phyloP scores from a whole-genome alignment of 768 basidiomycete species.

The Kwoniella europaea region DNA sequence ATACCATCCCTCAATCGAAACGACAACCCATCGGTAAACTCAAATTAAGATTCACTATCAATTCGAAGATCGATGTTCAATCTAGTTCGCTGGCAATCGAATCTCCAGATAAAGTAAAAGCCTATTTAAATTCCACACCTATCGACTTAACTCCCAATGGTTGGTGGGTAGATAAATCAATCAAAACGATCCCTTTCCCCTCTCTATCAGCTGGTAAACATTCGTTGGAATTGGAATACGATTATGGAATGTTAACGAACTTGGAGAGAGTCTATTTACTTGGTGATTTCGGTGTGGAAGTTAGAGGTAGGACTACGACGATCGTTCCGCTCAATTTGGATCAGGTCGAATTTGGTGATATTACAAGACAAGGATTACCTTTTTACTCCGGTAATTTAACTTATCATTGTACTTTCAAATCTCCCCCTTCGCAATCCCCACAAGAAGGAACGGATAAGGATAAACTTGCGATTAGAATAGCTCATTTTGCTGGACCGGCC shows the following conservation, averaged over 20 bases:
- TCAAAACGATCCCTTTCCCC: conserved; percentile 30
- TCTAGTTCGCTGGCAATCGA: conserved; percentile 33
- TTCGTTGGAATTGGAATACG: conserved; percentile 25
- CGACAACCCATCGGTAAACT: conserved; percentile 26
- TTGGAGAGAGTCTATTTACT: conserved; percentile 41
- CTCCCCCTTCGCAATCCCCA: not conserved
- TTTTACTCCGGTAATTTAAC: conserved; percentile 46
- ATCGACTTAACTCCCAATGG: conserved; percentile 20
- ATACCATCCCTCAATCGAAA: conserved; percentile 27
- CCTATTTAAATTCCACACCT: conserved; percentile 26
- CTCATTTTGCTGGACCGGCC: conserved; percentile 36
- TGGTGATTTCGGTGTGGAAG: conserved; percentile 42
- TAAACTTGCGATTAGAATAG: conserved; percentile 24
- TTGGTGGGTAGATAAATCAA: conserved; percentile 48
- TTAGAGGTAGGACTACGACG: conserved; percentile 23
- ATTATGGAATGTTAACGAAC: conserved; percentile 32
- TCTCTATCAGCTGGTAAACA: conserved; percentile 28
- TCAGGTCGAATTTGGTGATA: conserved; percentile 36
- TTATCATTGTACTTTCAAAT: conserved; percentile 31
- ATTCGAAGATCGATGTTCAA: conserved; percentile 14
- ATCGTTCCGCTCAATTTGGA: conserved; percentile 29
- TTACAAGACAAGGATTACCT: conserved; percentile 38
- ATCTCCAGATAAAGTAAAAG: conserved; percentile 22
- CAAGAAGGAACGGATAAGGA: not conserved
- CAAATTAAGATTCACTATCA: conserved; percentile 33